A percentile compares a stretch with the other conserved stretches of the same genome.
phyloP scores from a whole-genome alignment of 805 yeast genomes.

The Aciculoconidium aculeatum region DNA sequence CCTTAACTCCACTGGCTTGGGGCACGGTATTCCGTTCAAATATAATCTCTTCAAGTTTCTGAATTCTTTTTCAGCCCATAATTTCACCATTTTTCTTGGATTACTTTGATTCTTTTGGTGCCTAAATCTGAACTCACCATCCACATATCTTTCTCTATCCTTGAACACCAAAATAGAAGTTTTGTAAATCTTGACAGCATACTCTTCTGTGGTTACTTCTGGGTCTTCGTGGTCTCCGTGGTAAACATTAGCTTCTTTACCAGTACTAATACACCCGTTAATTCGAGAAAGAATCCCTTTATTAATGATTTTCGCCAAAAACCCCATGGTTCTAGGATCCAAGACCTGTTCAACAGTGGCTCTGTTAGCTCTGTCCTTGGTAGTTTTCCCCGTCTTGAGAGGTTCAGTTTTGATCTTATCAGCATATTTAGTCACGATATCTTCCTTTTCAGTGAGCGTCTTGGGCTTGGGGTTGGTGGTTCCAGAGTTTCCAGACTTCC shows the following conservation, averaged over 20 bases:
- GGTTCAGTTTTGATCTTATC: constrained; percentile 62
- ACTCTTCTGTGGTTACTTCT: constrained; percentile 39
- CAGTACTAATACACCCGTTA: constrained; percentile 93
- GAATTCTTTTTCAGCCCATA: constrained; percentile 98
- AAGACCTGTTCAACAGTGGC: constrained; percentile 96
- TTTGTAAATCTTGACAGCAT: constrained; percentile 90
- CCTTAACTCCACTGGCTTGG: constrained; percentile 84
- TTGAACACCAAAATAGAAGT: constrained; percentile 96
- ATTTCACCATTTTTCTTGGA: constrained; percentile 94
- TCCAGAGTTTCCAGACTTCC: too few species aligned
- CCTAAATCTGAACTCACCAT: constrained; percentile 91
- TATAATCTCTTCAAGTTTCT: constrained; percentile 82
- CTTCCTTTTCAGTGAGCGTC: constrained; percentile 33
- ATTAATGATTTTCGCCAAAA: constrained; percentile 73
- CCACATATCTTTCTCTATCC: constrained; percentile 92
- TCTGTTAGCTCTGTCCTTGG: constrained; percentile 82
- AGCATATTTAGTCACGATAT: constrained; percentile 56
- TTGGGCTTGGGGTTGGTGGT: constrained; percentile 10
- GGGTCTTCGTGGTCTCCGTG: constrained; percentile 58
- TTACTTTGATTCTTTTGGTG: constrained; percentile 80
- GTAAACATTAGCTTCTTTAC: constrained; percentile 98
- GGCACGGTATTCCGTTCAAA: constrained; percentile 80
- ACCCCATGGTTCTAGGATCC: constrained; percentile 88
- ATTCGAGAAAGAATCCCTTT: constrained; percentile 80
- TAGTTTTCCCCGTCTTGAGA: constrained; percentile 49